Evolutionary conservation across 1,284 basidiomycete genomes (phyloP).

Genomic region (Filobasidium uniguttulatum): DNA sequence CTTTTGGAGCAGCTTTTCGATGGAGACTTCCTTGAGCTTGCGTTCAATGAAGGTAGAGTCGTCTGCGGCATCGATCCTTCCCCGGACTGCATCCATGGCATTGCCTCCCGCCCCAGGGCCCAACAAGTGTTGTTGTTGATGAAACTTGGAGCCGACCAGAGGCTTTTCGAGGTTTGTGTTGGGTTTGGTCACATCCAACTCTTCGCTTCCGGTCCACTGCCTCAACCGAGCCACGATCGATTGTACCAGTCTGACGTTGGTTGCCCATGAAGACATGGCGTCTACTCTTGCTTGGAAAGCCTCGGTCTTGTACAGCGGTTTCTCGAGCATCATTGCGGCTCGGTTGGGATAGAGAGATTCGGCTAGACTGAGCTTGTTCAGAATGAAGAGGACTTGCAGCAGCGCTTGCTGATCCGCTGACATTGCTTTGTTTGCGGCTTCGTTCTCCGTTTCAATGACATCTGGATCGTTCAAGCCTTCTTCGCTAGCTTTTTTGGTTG

Average conservation of each 20-base stretch:
- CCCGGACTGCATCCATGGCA: constrained; percentile 18
- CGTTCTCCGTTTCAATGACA: constrained; percentile 5
- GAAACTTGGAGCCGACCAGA: too few species aligned
- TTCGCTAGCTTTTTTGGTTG: not conserved
- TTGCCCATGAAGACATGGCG: constrained; percentile 78
- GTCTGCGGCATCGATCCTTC: constrained; percentile 35
- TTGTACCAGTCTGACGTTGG: constrained; percentile 60
- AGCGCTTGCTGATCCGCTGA: constrained; percentile 45
- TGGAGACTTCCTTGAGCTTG: constrained; percentile 86
- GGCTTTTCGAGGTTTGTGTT: constrained; percentile 48
- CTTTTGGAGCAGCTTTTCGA: constrained; percentile 87
- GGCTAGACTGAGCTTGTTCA: constrained; percentile 67
- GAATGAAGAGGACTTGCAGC: constrained; percentile 54
- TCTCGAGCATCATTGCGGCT: constrained; percentile 64
- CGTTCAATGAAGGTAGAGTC: constrained; percentile 81
- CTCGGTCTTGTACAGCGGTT: constrained; percentile 51
- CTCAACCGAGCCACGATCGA: constrained; percentile 64
- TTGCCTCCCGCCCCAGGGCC: constrained; percentile 17
- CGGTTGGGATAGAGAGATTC: constrained; percentile 77
- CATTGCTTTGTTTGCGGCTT: constrained; percentile 20
- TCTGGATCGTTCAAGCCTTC: constrained; percentile 2
- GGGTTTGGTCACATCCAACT: constrained; percentile 70
- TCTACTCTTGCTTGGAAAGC: constrained; percentile 66
- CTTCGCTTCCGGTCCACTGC: constrained; percentile 81
- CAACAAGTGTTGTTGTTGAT: constrained; percentile 36